Evolutionary conservation across 2,329 filamentous ascomycete species (phyloP).

Genomic region (Ophiostoma sp.): DNA sequence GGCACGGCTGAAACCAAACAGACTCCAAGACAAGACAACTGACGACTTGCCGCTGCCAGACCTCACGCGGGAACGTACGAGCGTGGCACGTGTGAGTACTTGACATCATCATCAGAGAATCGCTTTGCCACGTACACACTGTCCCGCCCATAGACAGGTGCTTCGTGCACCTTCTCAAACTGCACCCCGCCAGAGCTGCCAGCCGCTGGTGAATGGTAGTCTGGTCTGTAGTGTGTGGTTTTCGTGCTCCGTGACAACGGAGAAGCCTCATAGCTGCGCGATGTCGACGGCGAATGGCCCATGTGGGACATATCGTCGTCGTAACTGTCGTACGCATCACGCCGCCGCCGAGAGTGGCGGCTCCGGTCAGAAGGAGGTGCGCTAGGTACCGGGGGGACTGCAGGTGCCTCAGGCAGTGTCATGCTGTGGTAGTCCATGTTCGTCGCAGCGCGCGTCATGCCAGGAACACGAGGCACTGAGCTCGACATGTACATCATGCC

Average conservation of each 20-base stretch:
- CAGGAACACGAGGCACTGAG: conserved; percentile 23
- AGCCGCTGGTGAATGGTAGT: background rate
- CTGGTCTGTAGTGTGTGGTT: background rate
- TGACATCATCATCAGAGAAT: conserved; percentile 27
- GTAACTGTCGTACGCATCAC: conserved; percentile 20
- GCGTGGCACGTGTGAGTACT: conserved; percentile 24
- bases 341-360: conserved; percentile 24
- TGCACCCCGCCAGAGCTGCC: background rate
- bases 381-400: conserved; percentile 16
- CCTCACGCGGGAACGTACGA: conserved; percentile 12
- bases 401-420: conserved; percentile 19
- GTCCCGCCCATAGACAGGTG: conserved; percentile 23
- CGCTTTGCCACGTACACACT: conserved; percentile 27
- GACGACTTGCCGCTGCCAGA: background rate
- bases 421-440: conserved; percentile 25
- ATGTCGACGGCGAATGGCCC: background rate
- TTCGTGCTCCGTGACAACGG: background rate
- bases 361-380: background rate
- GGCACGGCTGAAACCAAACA: background rate
- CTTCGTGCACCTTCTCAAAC: conserved; percentile 25
- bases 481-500: conserved; percentile 28
- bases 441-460: conserved; percentile 26
- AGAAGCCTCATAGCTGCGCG: background rate
- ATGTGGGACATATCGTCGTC: conserved; percentile 20
- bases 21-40: background rate